Evolutionary conservation across 2,329 filamentous ascomycete genomes (phyloP).

Genomic region (Pseudogymnoascus pannorum): DNA sequence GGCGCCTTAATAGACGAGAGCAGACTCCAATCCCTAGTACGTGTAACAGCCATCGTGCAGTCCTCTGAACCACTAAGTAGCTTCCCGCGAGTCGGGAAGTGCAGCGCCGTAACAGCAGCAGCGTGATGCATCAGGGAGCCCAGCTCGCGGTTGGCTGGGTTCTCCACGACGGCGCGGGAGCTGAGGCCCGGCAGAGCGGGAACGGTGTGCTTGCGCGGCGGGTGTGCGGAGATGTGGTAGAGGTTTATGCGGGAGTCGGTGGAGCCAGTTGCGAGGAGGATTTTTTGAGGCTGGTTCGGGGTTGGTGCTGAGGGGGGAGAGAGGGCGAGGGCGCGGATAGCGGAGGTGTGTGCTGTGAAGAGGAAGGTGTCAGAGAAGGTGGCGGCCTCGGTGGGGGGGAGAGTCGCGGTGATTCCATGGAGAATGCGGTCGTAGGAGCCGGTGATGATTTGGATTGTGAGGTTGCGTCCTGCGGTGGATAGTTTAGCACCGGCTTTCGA

Average conservation of each 20-base stretch:
- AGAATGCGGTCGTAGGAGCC: constrained; percentile 92
- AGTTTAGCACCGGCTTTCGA: constrained; percentile 5
- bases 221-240: constrained; percentile 74
- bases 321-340: constrained; percentile 81
- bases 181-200: constrained; percentile 59
- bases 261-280: constrained; percentile 83
- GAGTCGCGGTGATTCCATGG: constrained; percentile 78
- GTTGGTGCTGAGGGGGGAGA: constrained; percentile 63
- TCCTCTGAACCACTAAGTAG: constrained; percentile 84
- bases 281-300: constrained; percentile 63
- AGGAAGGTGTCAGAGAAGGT: constrained; percentile 88
- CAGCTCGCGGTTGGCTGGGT: constrained; percentile 78
- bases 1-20: constrained; percentile 86
- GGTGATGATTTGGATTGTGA: constrained; percentile 79
- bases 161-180: constrained; percentile 70
- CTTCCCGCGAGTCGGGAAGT: constrained; percentile 80
- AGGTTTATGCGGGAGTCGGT: constrained; percentile 94
- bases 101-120: constrained; percentile 69
- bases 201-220: constrained; percentile 50
- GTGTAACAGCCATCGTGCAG: constrained; percentile 80
- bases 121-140: constrained; percentile 83
- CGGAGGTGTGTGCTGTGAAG: constrained; percentile 86
- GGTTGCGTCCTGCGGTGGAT: constrained; percentile 23
- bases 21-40: constrained; percentile 82
- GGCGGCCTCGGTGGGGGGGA: constrained; percentile 38